Conservation (phyloP, 306 rosid species). For the Begonia peltatifolia region DNA sequence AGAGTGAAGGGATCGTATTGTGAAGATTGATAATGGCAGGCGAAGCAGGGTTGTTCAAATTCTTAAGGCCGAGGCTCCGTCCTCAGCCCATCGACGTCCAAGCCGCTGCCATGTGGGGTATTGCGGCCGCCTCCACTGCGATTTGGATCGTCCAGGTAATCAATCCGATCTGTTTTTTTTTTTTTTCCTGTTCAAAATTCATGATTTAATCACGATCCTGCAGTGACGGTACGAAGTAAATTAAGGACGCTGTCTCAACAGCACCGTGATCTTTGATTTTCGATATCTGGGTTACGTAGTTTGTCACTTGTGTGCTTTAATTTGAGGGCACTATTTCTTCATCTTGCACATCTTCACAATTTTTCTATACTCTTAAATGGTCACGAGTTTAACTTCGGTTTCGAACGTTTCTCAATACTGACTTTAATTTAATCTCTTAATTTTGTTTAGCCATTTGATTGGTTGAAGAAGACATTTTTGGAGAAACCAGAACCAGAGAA, state of each 20-base stretch:
- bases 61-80: slow-evolving; percentile 27
- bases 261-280: too few species aligned
- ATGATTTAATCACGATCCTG: too few species aligned
- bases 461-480: slow-evolving; percentile 69
- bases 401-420: too few species aligned
- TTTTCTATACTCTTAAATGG: too few species aligned
- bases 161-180: background rate
- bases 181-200: background rate
- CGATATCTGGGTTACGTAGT: too few species aligned
- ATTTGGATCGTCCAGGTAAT: slow-evolving; percentile 10
- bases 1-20: background rate
- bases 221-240: too few species aligned
- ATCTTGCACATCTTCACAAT: too few species aligned
- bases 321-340: too few species aligned
- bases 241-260: too few species aligned
- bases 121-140: slow-evolving; percentile 33
- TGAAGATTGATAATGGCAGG: slow-evolving; percentile 6
- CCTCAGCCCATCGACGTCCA: slow-evolving; percentile 37
- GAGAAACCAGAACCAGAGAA: slow-evolving; percentile 55
- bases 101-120: slow-evolving; percentile 82
- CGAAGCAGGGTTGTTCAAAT: slow-evolving; percentile 15
- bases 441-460: slow-evolving; percentile 56
- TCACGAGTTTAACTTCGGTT: too few species aligned
- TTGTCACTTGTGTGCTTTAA: too few species aligned
- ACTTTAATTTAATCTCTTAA: background rate